Conservation (phyloP, 139 green algal genomes). For the Chlorella sorokiniana region DNA sequence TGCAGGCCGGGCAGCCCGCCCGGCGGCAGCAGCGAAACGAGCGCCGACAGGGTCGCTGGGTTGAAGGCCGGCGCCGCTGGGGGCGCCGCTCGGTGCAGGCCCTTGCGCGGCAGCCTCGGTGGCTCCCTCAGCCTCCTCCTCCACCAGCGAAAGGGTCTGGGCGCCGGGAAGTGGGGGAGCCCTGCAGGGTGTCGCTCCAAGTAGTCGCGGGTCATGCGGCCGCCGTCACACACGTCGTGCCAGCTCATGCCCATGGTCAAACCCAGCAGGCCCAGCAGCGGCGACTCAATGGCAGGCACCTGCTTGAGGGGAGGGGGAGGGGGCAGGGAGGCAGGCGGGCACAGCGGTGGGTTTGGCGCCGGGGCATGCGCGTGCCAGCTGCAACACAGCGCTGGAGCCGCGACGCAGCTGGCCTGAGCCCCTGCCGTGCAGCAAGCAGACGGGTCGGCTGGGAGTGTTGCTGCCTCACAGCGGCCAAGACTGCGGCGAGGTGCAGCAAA, state of each 20-base stretch:
- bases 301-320: background rate
- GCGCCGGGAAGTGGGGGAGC: background rate
- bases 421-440: too few species aligned
- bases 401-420: too few species aligned
- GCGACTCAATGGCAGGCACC: conserved; percentile 41
- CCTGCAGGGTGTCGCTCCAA: conserved; percentile 12
- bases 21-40: background rate
- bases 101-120: background rate
- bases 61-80: background rate
- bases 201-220: conserved; percentile 29
- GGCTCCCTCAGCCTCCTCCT: background rate
- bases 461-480: too few species aligned
- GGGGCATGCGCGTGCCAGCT: too few species aligned
- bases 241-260: conserved; percentile 43
- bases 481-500: too few species aligned
- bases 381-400: too few species aligned
- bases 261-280: conserved; percentile 45
- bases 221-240: conserved; percentile 44
- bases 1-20: background rate
- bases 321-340: background rate
- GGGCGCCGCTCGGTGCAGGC: too few species aligned
- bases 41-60: too few species aligned
- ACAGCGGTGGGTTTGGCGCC: too few species aligned
- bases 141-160: background rate
- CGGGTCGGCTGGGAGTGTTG: too few species aligned